Evolutionary conservation across 2,329 filamentous ascomycete species (phyloP).

Genomic region (Fusarium solani-melongenae): DNA sequence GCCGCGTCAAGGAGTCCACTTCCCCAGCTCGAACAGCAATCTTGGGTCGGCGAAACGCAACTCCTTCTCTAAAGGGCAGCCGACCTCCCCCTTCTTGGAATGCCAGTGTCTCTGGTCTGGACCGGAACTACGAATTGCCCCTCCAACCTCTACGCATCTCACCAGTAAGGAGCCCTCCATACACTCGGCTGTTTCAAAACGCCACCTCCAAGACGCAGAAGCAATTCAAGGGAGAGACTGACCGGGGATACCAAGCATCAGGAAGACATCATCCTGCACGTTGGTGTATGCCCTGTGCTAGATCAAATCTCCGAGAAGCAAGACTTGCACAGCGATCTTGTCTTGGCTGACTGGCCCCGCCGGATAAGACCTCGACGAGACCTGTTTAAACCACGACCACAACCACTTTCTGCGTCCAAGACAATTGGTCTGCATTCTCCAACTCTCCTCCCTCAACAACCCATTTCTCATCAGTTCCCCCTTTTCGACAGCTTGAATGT

Average conservation of each 20-base stretch:
- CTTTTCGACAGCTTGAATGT: constrained; percentile 64
- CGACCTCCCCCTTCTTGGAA: constrained; percentile 49
- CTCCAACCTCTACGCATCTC: constrained; percentile 46
- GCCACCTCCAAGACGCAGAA: constrained; percentile 48
- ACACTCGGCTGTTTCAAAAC: constrained; percentile 51
- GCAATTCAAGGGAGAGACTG: constrained; percentile 49
- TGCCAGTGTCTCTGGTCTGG: constrained; percentile 52
- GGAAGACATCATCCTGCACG: constrained; percentile 46
- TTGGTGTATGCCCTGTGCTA: constrained; percentile 46
- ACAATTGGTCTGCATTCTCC: constrained; percentile 52
- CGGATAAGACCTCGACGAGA: constrained; percentile 53
- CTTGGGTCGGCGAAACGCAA: constrained; percentile 22
- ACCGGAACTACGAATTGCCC: constrained; percentile 49
- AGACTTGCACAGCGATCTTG: constrained; percentile 43
- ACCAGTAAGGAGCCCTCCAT: constrained; percentile 48
- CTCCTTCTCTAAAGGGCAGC: constrained; percentile 38
- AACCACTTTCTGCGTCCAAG: constrained; percentile 51
- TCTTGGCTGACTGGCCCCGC: constrained; percentile 45
- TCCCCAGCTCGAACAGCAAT: constrained; percentile 36
- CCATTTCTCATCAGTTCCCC: constrained; percentile 50
- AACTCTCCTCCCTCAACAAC: constrained; percentile 42
- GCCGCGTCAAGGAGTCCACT: constrained; percentile 33
- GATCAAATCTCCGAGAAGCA: constrained; percentile 55
- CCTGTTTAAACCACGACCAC: constrained; percentile 49
- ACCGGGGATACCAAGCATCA: constrained; percentile 45